Percentiles rank a stretch among this genome's conserved stretches.
These are phyloP conservation scores for Pyrenophora teres DNA, from an alignment of 2,329 filamentous ascomycete species.

Conservation along the genomic window DNA sequence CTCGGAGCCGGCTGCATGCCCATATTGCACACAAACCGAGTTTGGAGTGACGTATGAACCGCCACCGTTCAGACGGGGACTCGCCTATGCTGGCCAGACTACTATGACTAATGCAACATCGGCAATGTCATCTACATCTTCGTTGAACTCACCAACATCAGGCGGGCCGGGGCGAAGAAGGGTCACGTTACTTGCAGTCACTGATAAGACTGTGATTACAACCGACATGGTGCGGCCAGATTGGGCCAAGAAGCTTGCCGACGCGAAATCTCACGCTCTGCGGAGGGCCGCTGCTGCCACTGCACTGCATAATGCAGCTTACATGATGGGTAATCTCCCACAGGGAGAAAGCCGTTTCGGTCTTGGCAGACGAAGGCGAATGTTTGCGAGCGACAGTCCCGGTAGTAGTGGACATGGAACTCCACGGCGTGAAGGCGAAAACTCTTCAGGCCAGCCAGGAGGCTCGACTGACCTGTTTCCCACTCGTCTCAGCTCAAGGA, in stretches of 20 bases:
- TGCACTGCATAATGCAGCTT: constrained; percentile 91
- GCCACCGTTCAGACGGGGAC: constrained; percentile 83
- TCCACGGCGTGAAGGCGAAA: constrained; percentile 46
- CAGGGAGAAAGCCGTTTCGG: constrained; percentile 57
- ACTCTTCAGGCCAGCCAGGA: constrained; percentile 39
- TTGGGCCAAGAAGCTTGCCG: constrained; percentile 87
- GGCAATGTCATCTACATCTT: constrained; percentile 86
- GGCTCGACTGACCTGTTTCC: constrained; percentile 44
- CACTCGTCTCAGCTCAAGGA: constrained; percentile 58
- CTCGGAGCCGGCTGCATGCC: constrained; percentile 89
- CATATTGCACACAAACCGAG: constrained; percentile 92
- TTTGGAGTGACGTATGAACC: constrained; percentile 95
- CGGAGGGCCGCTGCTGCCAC: constrained; percentile 90
- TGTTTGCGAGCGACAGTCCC: constrained; percentile 56
- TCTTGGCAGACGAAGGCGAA: constrained; percentile 53
- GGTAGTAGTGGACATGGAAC: constrained; percentile 53
- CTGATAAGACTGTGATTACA: constrained; percentile 82
- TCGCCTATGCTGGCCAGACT: constrained; percentile 68
- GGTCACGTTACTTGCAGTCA: constrained; percentile 76
- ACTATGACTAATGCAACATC: constrained; percentile 62
- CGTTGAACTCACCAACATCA: constrained; percentile 65
- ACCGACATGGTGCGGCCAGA: constrained; percentile 92
- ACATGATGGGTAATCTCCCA: constrained; percentile 71
- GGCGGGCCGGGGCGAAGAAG: constrained; percentile 58
- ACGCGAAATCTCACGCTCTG: constrained; percentile 82